phyloP scores from a whole-genome alignment of 2,329 filamentous ascomycete species.

The Penicillium sp. region DNA sequence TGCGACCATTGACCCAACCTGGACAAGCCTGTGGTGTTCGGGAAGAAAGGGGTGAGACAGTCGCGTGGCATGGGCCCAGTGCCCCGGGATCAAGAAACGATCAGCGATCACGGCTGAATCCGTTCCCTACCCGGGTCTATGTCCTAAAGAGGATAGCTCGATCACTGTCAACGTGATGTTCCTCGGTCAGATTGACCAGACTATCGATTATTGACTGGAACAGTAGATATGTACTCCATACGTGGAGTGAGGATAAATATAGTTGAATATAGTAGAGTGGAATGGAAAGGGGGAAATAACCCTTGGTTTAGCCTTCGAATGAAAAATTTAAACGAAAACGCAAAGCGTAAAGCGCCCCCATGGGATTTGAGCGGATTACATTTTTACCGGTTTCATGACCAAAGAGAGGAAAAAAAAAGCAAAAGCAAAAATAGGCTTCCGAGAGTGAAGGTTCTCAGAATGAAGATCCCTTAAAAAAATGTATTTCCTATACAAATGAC shows the following conservation, averaged over 20 bases:
- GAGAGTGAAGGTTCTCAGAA: background rate
- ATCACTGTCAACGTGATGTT: background rate
- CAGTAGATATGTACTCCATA: background rate
- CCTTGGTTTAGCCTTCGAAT: background rate
- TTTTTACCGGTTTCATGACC: background rate
- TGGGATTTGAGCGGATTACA: slow-evolving; percentile 1
- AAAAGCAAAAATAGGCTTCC: background rate
- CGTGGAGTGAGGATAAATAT: background rate
- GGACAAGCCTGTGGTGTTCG: background rate
- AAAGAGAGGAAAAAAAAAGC: background rate
- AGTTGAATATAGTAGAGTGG: background rate
- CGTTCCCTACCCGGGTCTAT: slow-evolving; percentile 11
- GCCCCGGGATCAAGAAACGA: slow-evolving; percentile 8
- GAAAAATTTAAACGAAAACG: background rate
- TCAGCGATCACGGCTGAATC: slow-evolving; percentile 14
- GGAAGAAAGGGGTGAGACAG: slow-evolving; percentile 10
- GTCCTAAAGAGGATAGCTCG: slow-evolving; percentile 8
- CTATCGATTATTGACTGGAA: slow-evolving; percentile 3
- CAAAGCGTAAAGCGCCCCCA: background rate
- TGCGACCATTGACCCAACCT: background rate
- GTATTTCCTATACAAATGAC: background rate
- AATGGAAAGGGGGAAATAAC: background rate
- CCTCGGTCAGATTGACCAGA: background rate
- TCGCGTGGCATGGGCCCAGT: slow-evolving; percentile 11
- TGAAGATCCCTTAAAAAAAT: background rate